Conservation (phyloP, 345 rosid genomes). For the Pistacia atlantica region DNA sequence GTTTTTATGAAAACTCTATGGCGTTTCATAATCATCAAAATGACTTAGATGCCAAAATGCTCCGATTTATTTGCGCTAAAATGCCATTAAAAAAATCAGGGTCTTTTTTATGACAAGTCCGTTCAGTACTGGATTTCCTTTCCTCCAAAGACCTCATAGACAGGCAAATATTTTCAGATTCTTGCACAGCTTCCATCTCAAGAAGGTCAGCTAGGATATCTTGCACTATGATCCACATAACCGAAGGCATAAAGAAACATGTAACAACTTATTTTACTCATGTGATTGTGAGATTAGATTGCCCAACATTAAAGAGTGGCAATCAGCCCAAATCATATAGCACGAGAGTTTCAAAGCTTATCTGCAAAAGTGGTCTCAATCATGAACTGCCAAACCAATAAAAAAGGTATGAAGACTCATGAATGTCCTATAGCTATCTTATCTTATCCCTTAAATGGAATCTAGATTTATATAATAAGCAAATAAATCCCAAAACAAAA, state of each 20-base stretch:
- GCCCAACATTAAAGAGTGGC: not conserved
- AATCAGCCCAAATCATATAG: not conserved
- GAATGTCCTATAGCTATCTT: not conserved
- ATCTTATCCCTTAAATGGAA: not conserved
- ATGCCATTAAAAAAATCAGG: no score
- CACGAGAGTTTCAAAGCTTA: not conserved
- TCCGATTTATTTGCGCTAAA: no score
- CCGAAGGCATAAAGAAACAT: not conserved
- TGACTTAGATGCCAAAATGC: not conserved
- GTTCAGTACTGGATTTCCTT: not conserved
- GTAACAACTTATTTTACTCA: not conserved
- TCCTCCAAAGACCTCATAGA: not conserved
- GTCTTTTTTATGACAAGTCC: no score
- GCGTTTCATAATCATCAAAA: not conserved
- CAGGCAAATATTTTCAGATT: not conserved
- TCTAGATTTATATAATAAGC: not conserved
- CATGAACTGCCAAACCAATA: not conserved
- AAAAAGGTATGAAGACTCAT: not conserved
- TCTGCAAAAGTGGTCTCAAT: not conserved
- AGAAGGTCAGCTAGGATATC: not conserved
- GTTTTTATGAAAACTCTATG: not conserved
- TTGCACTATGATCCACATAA: not conserved
- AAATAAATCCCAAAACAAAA: not conserved
- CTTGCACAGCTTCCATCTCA: not conserved
- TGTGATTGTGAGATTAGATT: not conserved